Evolutionary conservation across 2,329 filamentous ascomycete species (phyloP).

Genomic region (Grosmannia serpens): DNA sequence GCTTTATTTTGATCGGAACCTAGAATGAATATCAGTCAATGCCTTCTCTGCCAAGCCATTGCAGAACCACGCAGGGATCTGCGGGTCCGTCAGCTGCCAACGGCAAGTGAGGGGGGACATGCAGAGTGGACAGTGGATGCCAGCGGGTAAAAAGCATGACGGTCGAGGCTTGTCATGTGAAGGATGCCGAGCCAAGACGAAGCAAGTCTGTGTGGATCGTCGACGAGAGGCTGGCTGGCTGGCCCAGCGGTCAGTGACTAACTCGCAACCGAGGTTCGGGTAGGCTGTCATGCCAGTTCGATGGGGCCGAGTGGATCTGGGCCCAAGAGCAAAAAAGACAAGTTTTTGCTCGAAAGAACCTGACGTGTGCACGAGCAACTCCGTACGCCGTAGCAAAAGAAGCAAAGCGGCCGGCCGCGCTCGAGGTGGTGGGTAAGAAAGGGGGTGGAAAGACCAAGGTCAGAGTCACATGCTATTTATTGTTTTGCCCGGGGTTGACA

Average conservation of each 20-base stretch:
- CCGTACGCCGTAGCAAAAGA: no score
- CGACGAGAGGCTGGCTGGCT: background rate
- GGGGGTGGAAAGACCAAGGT: no score
- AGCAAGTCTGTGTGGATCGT: background rate
- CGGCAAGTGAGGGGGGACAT: background rate
- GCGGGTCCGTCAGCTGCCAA: background rate
- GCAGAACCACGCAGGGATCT: background rate
- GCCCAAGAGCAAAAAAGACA: background rate
- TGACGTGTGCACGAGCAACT: background rate
- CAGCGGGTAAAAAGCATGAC: background rate
- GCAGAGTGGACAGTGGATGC: background rate
- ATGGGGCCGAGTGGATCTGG: background rate
- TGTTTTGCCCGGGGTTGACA: background rate
- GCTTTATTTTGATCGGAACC: background rate
- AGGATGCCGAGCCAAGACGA: background rate
- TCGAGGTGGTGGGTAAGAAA: no score
- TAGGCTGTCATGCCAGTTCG: background rate
- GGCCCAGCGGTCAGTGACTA: background rate
- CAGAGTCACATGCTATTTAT: background rate
- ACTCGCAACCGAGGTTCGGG: slow-evolving; percentile 1
- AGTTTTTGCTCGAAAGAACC: background rate
- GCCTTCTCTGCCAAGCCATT: background rate
- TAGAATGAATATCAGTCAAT: background rate
- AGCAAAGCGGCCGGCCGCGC: no score
- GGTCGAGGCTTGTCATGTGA: background rate